phyloP scores from a whole-genome alignment of 495 filamentous ascomycete species.

The Daldinia concentrica region DNA sequence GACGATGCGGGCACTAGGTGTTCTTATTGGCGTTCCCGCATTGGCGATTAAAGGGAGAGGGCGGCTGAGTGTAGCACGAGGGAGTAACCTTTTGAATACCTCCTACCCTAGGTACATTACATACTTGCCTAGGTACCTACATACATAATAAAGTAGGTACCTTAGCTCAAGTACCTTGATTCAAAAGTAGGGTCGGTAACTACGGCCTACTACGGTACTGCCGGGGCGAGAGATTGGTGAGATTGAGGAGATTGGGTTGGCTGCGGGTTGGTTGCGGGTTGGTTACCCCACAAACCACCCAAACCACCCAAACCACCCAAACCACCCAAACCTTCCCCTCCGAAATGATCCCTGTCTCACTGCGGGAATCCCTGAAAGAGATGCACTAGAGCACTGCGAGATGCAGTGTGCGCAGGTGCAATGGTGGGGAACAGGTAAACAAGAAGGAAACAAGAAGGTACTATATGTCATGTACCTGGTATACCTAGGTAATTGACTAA shows the following conservation, averaged over 20 bases:
- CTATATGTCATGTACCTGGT: background rate
- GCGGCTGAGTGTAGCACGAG: constrained; percentile 41
- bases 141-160: no score
- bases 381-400: constrained; percentile 21
- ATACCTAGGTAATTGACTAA: constrained; percentile 16
- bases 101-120: no score
- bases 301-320: constrained; percentile 2
- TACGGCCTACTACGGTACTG: constrained; percentile 40
- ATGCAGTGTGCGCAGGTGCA: constrained; percentile 31
- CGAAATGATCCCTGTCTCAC: constrained; percentile 22
- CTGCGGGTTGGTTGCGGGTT: constrained; percentile 22
- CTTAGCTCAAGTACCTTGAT: no score
- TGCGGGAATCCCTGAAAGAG: constrained; percentile 29
- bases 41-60: constrained; percentile 22
- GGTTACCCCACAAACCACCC: constrained; percentile 42
- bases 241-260: constrained; percentile 32
- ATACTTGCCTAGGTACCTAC: no score
- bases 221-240: constrained; percentile 29
- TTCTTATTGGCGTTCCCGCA: constrained; percentile 25
- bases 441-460: background rate
- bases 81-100: constrained; percentile 37
- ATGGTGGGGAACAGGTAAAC: constrained; percentile 23
- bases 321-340: constrained; percentile 12
- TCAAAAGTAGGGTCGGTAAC: constrained; percentile 27
- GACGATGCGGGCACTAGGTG: constrained; percentile 28